Percentiles rank a stretch among this genome's conserved stretches.
These are phyloP conservation scores for Paramecium octaurelia DNA, from an alignment of 73 alveolate genomes.

Conservation along the genomic window DNA sequence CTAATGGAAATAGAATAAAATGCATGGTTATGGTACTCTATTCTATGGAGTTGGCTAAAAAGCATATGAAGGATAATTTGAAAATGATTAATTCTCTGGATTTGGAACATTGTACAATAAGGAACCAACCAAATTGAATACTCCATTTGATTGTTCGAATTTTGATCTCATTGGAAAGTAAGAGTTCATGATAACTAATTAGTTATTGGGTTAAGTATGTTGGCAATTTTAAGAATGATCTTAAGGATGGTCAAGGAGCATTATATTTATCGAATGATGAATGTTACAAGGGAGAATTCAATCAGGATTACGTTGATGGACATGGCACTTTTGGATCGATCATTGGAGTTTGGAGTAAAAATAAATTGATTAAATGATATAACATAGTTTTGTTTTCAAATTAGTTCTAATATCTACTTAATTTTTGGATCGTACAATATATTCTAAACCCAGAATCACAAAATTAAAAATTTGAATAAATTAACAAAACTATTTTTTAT, in stretches of 20 bases:
- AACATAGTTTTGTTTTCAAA: neutral
- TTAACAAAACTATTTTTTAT: neutral
- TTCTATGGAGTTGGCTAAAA: neutral
- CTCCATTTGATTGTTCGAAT: neutral
- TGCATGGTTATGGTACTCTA: constrained; percentile 36
- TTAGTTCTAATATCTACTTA: neutral
- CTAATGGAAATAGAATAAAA: constrained; percentile 21
- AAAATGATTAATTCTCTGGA: constrained; percentile 15
- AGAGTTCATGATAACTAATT: neutral
- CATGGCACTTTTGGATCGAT: constrained; percentile 24
- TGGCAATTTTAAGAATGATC: constrained; percentile 57
- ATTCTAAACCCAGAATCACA: no score
- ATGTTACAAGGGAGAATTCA: constrained; percentile 49
- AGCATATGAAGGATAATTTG: constrained; percentile 49
- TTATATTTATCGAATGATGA: constrained; percentile 42
- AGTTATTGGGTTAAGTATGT: constrained; percentile 42
- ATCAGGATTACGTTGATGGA: constrained; percentile 52
- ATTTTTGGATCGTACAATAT: no score
- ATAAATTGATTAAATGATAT: constrained; percentile 1
- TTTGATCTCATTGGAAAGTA: constrained; percentile 15
- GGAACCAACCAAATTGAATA: neutral
- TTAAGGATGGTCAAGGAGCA: constrained; percentile 56
- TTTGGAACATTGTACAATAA: constrained; percentile 36
- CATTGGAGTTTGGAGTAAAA: neutral
- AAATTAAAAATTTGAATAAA: no score